Base-by-base conservation (phyloP, 345 rosid genomes). In the Capsella bursapastoris region DNA sequence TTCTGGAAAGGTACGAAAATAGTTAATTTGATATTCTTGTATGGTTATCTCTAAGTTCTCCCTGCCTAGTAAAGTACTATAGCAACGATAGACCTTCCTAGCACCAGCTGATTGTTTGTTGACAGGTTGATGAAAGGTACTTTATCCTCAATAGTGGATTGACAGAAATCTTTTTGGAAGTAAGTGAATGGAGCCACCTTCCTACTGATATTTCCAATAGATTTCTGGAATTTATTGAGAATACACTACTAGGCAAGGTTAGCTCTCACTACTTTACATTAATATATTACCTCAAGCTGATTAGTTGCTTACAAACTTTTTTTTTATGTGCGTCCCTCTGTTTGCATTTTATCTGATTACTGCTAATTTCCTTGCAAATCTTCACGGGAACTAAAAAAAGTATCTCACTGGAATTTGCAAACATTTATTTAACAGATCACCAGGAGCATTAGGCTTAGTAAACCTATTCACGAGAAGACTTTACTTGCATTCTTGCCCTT, bases 191-290 rank as follows among this genome's bases (percentile, higher is more conserved):
- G 84, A 78, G 86, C 81, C 51, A 51, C 68, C 87, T 88, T 74
- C 79, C 86, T 12, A 61, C 71, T 70, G 82, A 75, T 40, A 44
- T 87, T 67, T 66, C 81, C 62, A 87, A 85, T 71, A 82, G 80
- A 70, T 85, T 78, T 78, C 85, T 94, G 70, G 82, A 75, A 63
- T 95, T 87, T 69, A 66, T 88, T 16, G 92, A 85, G 64, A 78
- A 76, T 71, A 88, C 87, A 18, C 83, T 95, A 79, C 86, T 85
- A 66, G 90, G 81, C 75, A 84, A 87, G 96, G 97, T 89, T 34
- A 70, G 85, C 22, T 34, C 69, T 57, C 51, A 38, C 12, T 62
- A 28, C 72, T 62, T 63, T 57, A 56, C 43, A 57, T 8, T n/a
- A 10, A 16, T 35, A 3, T 31, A 58, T 22, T 45, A 35, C 47